Base-by-base conservation (phyloP, 148 eudicot genomes). In the Polygonum maritimum region DNA sequence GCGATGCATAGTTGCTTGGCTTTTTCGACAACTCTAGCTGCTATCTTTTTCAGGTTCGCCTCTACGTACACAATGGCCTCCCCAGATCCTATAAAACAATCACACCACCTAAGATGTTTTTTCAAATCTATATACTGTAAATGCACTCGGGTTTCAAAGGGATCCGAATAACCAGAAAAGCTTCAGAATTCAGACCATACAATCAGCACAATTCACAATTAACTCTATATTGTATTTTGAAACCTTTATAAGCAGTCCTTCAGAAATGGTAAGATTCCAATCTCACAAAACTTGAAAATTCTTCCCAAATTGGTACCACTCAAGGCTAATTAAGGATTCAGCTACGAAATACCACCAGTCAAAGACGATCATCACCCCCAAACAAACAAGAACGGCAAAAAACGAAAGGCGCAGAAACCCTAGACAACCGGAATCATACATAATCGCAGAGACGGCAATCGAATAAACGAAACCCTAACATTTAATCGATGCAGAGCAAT, bases 1-100 rank as follows among this genome's bases (percentile, higher is more conserved):
- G 72, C 21, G 41, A 65, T 33, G 78, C 78, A 76, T 13, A 76
- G 21, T 45, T 76, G 41, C 44, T 76, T 76, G 52, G 78, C 78
- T 22, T 65, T 76, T 41, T 41, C 73, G 4, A 21, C 73, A 65
- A 76, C 78, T 44, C 71, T 35, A 41, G 71, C 55, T 33, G 78
- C 78, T 63, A 31, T 39, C 73, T 11, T 63, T 69, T 65, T 76
- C 39, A 76, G 57, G 26, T 45, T 69, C 1, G 78, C 55, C 8
- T 76, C 78, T 11, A 76, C 71, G 16, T 13, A 31, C 2, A 57
- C 73, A 54, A 76, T 2, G 47, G 65, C 73, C 40, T 76, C 78
- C 41, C 54, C 78, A 21, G 72, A 57, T 45, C 78, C 78, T 76
- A 55, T 8, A 76, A 40, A 71, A 11, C 38, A 31, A 71, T 62